Conservation (phyloP, 2,329 filamentous ascomycete genomes). For the Aschersonia sp. region DNA sequence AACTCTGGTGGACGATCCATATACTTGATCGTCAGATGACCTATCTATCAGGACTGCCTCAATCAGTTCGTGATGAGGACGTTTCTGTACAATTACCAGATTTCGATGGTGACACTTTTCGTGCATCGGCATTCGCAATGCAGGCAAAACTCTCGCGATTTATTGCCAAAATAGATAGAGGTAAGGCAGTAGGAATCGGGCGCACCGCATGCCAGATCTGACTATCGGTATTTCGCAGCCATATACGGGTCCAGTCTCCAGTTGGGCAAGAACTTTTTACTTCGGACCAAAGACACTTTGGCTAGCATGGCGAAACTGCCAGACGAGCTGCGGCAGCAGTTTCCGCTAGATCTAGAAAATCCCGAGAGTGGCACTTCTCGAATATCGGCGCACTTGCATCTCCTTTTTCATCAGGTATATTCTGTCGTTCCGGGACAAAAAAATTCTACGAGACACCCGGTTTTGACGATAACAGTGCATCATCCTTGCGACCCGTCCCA, state of each 20-base stretch:
- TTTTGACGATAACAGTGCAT: conserved; percentile 6
- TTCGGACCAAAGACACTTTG: conserved; percentile 15
- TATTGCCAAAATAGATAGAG: conserved; percentile 16
- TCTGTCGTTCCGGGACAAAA: background rate
- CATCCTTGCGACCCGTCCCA: conserved; percentile 10
- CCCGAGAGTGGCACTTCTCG: conserved; percentile 17
- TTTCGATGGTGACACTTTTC: conserved; percentile 12
- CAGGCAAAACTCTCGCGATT: conserved; percentile 15
- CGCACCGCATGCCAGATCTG: background rate
- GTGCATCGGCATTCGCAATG: conserved; percentile 16
- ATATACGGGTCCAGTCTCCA: conserved; percentile 14
- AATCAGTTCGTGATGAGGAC: conserved; percentile 33
- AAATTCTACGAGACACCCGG: background rate
- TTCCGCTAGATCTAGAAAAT: conserved; percentile 14
- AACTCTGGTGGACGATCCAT: conserved; percentile 39
- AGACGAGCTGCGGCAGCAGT: conserved; percentile 14
- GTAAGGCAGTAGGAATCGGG: conserved; percentile 5
- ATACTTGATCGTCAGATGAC: conserved; percentile 38
- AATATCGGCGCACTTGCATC: conserved; percentile 16
- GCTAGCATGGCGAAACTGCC: conserved; percentile 13
- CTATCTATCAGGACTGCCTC: conserved; percentile 35
- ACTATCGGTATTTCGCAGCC: background rate
- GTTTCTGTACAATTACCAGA: conserved; percentile 25
- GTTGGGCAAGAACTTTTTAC: conserved; percentile 15
- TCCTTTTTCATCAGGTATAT: conserved; percentile 16